These are phyloP conservation scores for Hygrocybe punicea DNA, from an alignment of 768 basidiomycete species.

Conservation along the genomic window DNA sequence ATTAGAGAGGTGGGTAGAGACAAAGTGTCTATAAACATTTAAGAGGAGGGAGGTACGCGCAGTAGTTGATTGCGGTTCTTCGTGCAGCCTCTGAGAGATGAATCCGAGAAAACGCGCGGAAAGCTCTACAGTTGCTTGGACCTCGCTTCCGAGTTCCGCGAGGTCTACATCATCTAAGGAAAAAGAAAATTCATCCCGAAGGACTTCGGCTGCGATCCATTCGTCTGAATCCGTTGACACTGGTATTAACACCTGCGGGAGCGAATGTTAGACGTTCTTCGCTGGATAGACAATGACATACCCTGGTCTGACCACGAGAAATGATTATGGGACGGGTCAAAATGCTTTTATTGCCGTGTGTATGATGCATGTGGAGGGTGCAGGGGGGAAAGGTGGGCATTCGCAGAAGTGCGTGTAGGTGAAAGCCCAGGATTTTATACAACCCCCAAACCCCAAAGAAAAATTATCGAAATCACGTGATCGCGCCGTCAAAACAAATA, in stretches of 20 bases:
- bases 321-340: slow-evolving; percentile 49
- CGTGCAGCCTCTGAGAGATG: slow-evolving; percentile 59
- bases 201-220: slow-evolving; percentile 91
- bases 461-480: neutral
- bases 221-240: slow-evolving; percentile 77
- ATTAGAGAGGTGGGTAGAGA: slow-evolving; percentile 62
- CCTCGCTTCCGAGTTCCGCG: slow-evolving; percentile 50
- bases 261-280: slow-evolving; percentile 7
- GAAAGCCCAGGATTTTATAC: neutral
- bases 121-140: slow-evolving; percentile 72
- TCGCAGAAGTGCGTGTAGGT: neutral
- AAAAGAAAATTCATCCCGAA: slow-evolving; percentile 83
- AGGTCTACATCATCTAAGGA: slow-evolving; percentile 57
- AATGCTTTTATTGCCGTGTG: slow-evolving; percentile 40
- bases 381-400: neutral
- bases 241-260: slow-evolving; percentile 71
- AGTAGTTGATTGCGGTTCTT: slow-evolving; percentile 48
- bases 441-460: slow-evolving; percentile 8
- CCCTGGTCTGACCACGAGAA: slow-evolving; percentile 50
- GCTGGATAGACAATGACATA: slow-evolving; percentile 32
- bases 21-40: slow-evolving; percentile 75
- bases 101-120: slow-evolving; percentile 80
- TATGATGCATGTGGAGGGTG: neutral
- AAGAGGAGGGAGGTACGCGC: slow-evolving; percentile 67
- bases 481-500: neutral